phyloP scores from a whole-genome alignment of 2,329 filamentous ascomycete genomes.

The Geosmithia flava region DNA sequence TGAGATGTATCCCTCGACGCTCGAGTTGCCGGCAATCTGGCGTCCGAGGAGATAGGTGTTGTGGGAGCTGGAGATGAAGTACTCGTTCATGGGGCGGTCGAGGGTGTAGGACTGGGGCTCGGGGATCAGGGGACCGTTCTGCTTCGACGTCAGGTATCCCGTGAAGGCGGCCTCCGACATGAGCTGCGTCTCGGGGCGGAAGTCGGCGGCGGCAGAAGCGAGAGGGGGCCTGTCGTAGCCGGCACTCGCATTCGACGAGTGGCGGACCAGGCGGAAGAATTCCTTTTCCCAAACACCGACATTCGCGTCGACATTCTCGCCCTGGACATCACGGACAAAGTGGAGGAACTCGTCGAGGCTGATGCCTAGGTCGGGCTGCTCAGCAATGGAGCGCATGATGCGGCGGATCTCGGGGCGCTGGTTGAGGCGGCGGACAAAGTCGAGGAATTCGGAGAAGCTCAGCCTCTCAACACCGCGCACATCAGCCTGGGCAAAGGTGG shows the following conservation, averaged over 20 bases:
- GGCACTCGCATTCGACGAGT: constrained; percentile 30
- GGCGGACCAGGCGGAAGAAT: constrained; percentile 59
- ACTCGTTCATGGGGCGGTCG: constrained; percentile 83
- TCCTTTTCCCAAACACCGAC: constrained; percentile 54
- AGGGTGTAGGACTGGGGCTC: constrained; percentile 51
- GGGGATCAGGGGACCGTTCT: constrained; percentile 55
- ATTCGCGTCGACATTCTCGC: constrained; percentile 61
- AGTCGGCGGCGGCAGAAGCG: constrained; percentile 3
- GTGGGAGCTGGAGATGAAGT: constrained; percentile 96
- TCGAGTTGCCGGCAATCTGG: constrained; percentile 81
- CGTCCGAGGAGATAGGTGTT: constrained; percentile 93
- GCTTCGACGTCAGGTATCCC: constrained; percentile 61
- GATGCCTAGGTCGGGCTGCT: constrained; percentile 44
- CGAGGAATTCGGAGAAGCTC: constrained; percentile 69
- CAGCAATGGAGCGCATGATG: constrained; percentile 54
- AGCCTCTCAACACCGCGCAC: constrained; percentile 51
- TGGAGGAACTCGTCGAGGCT: constrained; percentile 59
- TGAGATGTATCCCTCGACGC: constrained; percentile 87
- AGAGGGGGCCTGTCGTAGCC: constrained; percentile 27
- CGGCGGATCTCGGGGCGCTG: constrained; percentile 68
- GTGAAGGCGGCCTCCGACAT: constrained; percentile 75
- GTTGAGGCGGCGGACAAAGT: constrained; percentile 74
- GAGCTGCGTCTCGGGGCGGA: constrained; percentile 28
- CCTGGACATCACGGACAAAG: constrained; percentile 65
- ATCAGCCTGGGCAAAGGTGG: constrained; percentile 65